Base-by-base conservation (phyloP, 1,284 basidiomycete genomes). In the Boletus semigastroideus region DNA sequence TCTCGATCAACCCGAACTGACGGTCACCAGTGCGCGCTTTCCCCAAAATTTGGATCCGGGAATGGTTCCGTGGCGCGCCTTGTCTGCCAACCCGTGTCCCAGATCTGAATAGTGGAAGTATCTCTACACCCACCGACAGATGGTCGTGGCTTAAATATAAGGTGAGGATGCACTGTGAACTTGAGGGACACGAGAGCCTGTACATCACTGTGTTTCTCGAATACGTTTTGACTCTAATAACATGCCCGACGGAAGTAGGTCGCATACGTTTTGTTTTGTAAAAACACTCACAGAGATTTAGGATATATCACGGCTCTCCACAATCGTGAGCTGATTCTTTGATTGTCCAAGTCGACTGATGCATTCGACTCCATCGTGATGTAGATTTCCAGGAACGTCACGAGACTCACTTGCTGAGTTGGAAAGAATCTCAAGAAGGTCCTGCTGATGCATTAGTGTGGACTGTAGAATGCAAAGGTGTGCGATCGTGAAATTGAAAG, bases 381-480 rank as follows among this genome's bases (percentile, higher is more conserved):
- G 28, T 50, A 81, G 80, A 76, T 64, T 68, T 81, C 31, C 76
- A 78, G 57, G 60, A 53, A 12, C 69, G 54, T n/a, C 50, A 66
- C 1, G 61, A 68, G 31, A 8, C 30, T 11, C 47, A 62, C 33
- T 47, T 63, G 5, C 51, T 84, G 41, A 75, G 65, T 42, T 86
- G 72, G 67, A 65, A 51, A 13, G 75, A 78, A 40, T 59, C 54
- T 0, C 57, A 42, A 4, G 49, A 61, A 9, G 83, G 84, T 0
- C 74, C 72, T 1, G 58, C 73, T 7, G 63, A 78, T 53, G 64
- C 68, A 10, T 58, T 70, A 40, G 50, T 60, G 22, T 87, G 84
- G 84, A 80, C 72, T 5, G 64, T 75, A 9, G 62, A 72, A 22
- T 84, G 80, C 65, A 84, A 81, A 70, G 72, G 84, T 83, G 56